phyloP scores from a whole-genome alignment of 1,139 yeast species.

The Saccharomyces uvarum region DNA sequence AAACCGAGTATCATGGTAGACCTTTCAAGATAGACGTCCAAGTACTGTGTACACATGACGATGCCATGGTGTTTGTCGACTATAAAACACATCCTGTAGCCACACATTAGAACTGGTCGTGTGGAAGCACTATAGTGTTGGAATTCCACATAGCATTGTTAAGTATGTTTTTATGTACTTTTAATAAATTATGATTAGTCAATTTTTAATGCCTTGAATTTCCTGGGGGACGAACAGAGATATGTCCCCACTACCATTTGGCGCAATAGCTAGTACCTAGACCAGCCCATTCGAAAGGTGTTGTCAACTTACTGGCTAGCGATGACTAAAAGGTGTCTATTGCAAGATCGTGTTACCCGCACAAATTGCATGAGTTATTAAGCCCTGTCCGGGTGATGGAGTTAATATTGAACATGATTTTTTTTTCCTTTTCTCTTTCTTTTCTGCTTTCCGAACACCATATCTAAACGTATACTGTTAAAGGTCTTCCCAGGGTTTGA shows the following conservation, averaged over 20 bases:
- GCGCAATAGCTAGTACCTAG: too few species aligned
- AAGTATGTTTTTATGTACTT: not conserved
- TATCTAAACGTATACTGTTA: not conserved
- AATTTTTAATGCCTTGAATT: not conserved
- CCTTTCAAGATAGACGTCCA: slow-evolving; percentile 51
- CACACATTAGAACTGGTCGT: not conserved
- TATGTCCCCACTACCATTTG: not conserved
- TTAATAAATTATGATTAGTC: not conserved
- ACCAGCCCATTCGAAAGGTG: not conserved
- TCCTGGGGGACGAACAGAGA: not conserved
- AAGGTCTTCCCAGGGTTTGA: not conserved
- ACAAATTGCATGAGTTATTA: not conserved
- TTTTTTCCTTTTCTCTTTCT: not conserved
- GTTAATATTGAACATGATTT: not conserved
- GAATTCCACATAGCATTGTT: not conserved
- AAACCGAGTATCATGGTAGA: slow-evolving; percentile 38
- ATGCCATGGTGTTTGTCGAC: slow-evolving; percentile 54
- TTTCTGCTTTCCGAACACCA: not conserved
- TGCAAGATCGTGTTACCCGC: not conserved
- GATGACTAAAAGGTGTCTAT: too few species aligned
- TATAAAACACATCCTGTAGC: slow-evolving; percentile 39
- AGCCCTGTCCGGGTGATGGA: not conserved
- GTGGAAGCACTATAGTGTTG: not conserved
- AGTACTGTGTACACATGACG: slow-evolving; percentile 52
- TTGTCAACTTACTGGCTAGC: not conserved